Percentiles rank a stretch among this genome's conserved stretches.
These are phyloP conservation scores for Dillenia suffruticosa DNA, from an alignment of 164 flowering plant species.

Conservation along the genomic window DNA sequence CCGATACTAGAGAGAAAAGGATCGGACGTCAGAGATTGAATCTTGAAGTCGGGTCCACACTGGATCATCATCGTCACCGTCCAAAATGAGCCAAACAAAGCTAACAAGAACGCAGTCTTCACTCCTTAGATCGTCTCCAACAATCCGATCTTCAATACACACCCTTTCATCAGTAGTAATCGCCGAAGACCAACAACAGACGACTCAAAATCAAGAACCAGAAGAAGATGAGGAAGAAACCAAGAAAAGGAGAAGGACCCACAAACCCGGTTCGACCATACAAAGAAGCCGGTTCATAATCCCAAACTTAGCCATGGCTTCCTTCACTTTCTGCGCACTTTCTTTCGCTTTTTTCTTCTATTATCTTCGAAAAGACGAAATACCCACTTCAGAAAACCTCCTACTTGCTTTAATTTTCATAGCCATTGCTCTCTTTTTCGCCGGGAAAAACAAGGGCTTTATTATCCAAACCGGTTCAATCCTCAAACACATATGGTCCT, in stretches of 20 bases:
- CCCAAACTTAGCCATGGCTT: slow-evolving; percentile 24
- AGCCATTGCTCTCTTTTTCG: slow-evolving; percentile 44
- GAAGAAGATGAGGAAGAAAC: slow-evolving; percentile 27
- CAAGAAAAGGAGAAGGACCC: slow-evolving; percentile 32
- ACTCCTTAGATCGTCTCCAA: slow-evolving; percentile 77
- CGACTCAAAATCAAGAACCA: too few species aligned
- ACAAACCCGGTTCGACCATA: slow-evolving; percentile 14
- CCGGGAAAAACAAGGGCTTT: slow-evolving; percentile 38
- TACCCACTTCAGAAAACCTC: slow-evolving; percentile 60
- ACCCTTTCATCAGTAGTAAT: slow-evolving; percentile 40
- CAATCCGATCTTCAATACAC: slow-evolving; percentile 73
- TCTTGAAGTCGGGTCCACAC: too few species aligned
- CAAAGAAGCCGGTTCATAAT: slow-evolving; percentile 17
- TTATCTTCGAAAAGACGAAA: slow-evolving; percentile 33
- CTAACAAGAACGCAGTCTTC: slow-evolving; percentile 77
- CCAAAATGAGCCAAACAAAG: slow-evolving; percentile 45
- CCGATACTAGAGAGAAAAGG: not conserved
- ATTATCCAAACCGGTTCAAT: slow-evolving; percentile 21
- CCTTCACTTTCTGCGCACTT: slow-evolving; percentile 24
- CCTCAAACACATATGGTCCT: slow-evolving; percentile 27
- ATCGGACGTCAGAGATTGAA: too few species aligned
- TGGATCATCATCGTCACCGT: not conserved
- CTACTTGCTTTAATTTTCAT: slow-evolving; percentile 54
- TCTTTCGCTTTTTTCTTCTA: slow-evolving; percentile 27
- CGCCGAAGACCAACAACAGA: too few species aligned